Evolutionary conservation across 176 grass and related monocot genomes (phyloP), one percentile per base, ranked within the genome.

Genomic region (Oryza brachyantha): DNA sequence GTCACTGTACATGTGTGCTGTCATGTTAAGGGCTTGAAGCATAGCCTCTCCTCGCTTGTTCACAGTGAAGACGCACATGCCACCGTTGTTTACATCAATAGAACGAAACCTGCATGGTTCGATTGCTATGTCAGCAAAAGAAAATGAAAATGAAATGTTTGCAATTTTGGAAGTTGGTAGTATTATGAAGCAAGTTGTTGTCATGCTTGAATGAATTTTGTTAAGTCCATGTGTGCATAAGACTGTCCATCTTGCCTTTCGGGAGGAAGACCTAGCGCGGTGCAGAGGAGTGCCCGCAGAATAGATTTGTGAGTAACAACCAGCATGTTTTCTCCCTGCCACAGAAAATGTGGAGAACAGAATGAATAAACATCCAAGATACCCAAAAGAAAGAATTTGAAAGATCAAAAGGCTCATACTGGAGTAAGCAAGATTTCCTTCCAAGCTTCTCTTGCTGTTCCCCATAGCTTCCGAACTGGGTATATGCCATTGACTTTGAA

Each of bases 261-360:
- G 27, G 93, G 90, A 66, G 79, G 71, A 55, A 96, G 87, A 62
- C 85, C 93, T 14, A 96, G 66, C 27, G 90, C 90, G 29, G 93
- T 90, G 79, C 90, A 92, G 79, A 96, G 73, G 40, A 92, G 93
- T 11, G 93, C 93, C 3, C 87, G 79, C 75, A 96, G 79, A 84
- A 92, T 90, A 68, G 93, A 96, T 86, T 96, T 96, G 54, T 96
- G 93, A 24, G 93, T 88, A 66, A 96, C 80, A 41, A 92, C 90
- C 66, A 96, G 77, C 72, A 96, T 81, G 43, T 60, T 84, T 43
- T 90, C 90, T 46, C 93, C 93, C 87, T 92, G 75, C 34, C 39
- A 31, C 6, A 5, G 64, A 81, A 77, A 29, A 52, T 19, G 10
- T 12, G 1, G 5, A 19, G 54, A 73, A 9, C 14, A 9, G 7